Percentiles rank a stretch among this genome's conserved stretches.
Evolutionary conservation across 148 eudicot genomes (phyloP).

Genomic region (Rhododendron vialii): DNA sequence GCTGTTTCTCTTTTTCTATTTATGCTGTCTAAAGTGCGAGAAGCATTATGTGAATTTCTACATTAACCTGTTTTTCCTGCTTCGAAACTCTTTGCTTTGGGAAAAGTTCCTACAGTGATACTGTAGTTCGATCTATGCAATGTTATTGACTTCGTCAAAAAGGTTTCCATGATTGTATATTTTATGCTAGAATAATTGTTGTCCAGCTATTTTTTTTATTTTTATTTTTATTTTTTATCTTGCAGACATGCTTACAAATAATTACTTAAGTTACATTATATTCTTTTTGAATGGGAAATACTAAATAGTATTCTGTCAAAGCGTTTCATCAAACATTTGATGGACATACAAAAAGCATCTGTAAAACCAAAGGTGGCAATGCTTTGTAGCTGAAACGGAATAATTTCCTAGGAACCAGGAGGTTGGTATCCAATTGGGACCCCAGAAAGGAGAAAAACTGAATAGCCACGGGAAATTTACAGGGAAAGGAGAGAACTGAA

Average conservation of each 20-base stretch:
- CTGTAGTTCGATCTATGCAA: background rate
- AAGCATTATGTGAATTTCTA: background rate
- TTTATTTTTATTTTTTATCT: background rate
- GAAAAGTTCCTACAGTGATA: background rate
- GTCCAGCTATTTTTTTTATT: background rate
- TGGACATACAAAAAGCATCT: background rate
- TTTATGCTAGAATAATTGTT: background rate
- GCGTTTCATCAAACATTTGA: background rate
- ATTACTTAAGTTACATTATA: background rate
- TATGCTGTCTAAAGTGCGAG: background rate
- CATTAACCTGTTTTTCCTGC: background rate
- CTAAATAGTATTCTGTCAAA: background rate
- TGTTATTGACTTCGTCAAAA: background rate
- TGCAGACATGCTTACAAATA: background rate
- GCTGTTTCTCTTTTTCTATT: background rate
- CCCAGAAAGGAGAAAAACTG: background rate
- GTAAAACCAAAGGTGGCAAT: background rate
- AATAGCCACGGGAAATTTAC: background rate
- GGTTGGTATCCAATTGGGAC: background rate
- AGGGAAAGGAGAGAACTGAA: background rate
- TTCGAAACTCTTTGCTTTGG: background rate
- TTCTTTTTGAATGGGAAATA: background rate
- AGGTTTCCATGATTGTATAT: background rate
- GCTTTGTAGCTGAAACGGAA: background rate
- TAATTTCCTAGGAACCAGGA: background rate